Conservation (phyloP, 257 asterid species). For the Mentha longifolia region DNA sequence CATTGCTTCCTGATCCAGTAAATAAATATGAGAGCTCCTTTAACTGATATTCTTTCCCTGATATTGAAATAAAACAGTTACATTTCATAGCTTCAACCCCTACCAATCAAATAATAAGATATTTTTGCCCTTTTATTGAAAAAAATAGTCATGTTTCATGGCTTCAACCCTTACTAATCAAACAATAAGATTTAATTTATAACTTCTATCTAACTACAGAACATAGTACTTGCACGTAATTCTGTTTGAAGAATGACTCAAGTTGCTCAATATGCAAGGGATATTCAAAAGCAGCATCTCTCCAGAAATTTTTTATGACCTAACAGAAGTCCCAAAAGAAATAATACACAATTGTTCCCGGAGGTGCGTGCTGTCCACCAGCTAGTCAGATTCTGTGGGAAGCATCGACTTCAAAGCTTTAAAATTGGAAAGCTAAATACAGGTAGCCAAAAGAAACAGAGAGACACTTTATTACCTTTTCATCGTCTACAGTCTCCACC, state of each 20-base stretch:
- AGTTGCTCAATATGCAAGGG: constrained; percentile 11
- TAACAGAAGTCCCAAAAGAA: not conserved
- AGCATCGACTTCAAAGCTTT: not conserved
- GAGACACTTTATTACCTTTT: constrained; percentile 58
- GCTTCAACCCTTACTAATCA: not conserved
- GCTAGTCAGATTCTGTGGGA: constrained; percentile 4
- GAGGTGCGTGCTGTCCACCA: not conserved
- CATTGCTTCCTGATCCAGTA: constrained; percentile 5
- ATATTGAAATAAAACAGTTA: constrained; percentile 4
- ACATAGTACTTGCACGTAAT: not conserved
- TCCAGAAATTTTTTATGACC: constrained; percentile 3
- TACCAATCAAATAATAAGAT: not conserved
- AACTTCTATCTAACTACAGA: constrained; percentile 1
- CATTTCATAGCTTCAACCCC: not conserved
- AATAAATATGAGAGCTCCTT: not conserved
- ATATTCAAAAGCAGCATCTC: constrained; percentile 15
- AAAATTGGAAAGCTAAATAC: not conserved
- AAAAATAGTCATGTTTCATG: not conserved
- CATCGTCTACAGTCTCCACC: constrained; percentile 98
- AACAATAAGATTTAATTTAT: constrained; percentile 5
- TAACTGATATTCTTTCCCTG: constrained; percentile 1
- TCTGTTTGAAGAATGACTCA: not conserved
- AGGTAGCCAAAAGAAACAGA: not conserved
- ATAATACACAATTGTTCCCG: constrained; percentile 13
- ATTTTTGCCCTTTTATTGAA: not conserved